Evolutionary conservation across 495 filamentous ascomycete species (phyloP).

Genomic region (Neurospora sp.): DNA sequence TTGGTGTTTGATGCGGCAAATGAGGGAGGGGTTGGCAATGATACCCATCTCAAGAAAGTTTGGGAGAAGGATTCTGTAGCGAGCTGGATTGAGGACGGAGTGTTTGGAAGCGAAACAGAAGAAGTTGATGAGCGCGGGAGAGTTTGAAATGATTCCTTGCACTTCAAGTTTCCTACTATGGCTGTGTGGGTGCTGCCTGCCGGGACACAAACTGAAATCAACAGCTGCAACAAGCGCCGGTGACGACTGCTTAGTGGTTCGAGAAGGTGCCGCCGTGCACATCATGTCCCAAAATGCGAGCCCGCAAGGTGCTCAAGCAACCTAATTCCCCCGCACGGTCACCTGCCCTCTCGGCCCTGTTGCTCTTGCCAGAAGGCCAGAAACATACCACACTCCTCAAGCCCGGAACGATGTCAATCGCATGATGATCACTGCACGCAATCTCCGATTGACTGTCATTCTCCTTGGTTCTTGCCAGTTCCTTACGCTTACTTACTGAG

Average conservation of each 20-base stretch:
- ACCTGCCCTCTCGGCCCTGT: background rate
- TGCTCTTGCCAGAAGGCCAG: background rate
- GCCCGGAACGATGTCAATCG: background rate
- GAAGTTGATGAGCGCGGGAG: background rate
- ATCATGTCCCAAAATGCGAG: background rate
- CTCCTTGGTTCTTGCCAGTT: background rate
- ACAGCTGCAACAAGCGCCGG: background rate
- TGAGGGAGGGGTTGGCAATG: background rate
- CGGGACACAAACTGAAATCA: background rate
- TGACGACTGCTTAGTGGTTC: background rate
- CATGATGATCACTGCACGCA: background rate
- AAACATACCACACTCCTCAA: background rate
- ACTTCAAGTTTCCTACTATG: background rate
- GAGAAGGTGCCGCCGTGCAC: background rate
- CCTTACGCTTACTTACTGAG: background rate
- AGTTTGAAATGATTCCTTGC: background rate
- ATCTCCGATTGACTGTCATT: background rate
- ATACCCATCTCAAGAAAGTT: background rate
- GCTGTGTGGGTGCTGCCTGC: background rate
- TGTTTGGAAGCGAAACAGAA: background rate
- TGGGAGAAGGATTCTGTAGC: too few relatives aligned
- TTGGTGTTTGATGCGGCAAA: background rate
- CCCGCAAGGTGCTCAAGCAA: background rate
- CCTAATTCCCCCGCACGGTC: background rate
- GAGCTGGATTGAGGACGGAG: background rate